These are phyloP conservation scores for Conticribra weissflogii DNA, from an alignment of 108 stramenopile species.

Conservation along the genomic window DNA sequence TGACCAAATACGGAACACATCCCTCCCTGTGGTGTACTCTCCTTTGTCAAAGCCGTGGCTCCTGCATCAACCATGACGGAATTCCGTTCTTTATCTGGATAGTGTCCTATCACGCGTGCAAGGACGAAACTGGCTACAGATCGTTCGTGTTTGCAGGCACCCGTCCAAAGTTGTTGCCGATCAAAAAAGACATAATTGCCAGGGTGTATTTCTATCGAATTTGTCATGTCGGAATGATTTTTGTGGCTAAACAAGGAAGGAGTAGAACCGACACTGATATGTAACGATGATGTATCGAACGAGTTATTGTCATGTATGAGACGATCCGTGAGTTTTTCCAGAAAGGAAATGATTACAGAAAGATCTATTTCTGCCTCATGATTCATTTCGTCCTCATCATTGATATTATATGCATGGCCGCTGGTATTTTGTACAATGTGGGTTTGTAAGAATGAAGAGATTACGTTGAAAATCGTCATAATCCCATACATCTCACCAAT, in stretches of 20 bases:
- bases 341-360: constrained; percentile 14
- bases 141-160: constrained; percentile 24
- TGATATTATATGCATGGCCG: constrained; percentile 39
- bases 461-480: too few species aligned
- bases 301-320: not conserved
- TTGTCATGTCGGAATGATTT: constrained; percentile 10
- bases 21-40: constrained; percentile 37
- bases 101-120: constrained; percentile 40
- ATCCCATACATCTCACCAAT: too few species aligned
- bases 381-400: constrained; percentile 15
- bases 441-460: too few species aligned
- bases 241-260: constrained; percentile 27
- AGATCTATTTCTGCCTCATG: constrained; percentile 22
- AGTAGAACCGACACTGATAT: constrained; percentile 43
- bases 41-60: constrained; percentile 49
- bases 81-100: constrained; percentile 36
- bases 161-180: constrained; percentile 41
- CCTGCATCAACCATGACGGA: constrained; percentile 48
- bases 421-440: constrained; percentile 2
- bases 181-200: constrained; percentile 49
- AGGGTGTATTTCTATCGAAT: constrained; percentile 36
- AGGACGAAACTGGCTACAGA: constrained; percentile 34
- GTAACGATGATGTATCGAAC: constrained; percentile 13
- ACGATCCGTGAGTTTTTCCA: constrained; percentile 8
- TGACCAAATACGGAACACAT: constrained; percentile 25